Conservation (phyloP, 2,329 filamentous ascomycete genomes). For the Neurospora crassa region DNA sequence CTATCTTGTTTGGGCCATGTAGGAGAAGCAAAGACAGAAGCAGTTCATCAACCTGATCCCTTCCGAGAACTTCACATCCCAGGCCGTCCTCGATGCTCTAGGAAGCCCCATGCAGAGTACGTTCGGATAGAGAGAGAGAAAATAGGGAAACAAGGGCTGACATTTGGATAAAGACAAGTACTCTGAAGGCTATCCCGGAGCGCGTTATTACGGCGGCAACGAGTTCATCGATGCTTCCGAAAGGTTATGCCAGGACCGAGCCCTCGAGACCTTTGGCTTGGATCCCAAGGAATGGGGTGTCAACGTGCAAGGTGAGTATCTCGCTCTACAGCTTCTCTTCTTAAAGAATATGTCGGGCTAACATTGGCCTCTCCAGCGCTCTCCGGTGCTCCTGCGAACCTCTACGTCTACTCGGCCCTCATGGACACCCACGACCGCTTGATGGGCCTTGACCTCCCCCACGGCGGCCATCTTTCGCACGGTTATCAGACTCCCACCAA, state of each 20-base stretch:
- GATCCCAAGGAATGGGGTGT: conserved; percentile 88
- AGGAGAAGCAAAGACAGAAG: conserved; percentile 95
- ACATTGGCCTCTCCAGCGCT: conserved; percentile 46
- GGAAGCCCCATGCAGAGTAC: conserved; percentile 92
- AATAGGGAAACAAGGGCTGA: conserved; percentile 14
- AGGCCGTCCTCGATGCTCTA: conserved; percentile 82
- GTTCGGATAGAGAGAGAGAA: conserved; percentile 20
- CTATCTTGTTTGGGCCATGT: conserved; percentile 1
- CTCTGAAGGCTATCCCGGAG: conserved; percentile 94
- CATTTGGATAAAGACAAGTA: conserved; percentile 67
- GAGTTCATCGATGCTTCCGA: conserved; percentile 92
- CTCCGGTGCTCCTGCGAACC: conserved; percentile 64
- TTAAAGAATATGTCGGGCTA: neutral
- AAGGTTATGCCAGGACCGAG: conserved; percentile 79
- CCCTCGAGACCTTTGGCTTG: conserved; percentile 77
- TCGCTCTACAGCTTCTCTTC: conserved; percentile 1
- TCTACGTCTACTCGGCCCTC: conserved; percentile 91
- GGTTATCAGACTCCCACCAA: conserved; percentile 92
- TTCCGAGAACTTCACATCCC: conserved; percentile 91
- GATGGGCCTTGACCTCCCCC: conserved; percentile 94
- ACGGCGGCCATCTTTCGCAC: conserved; percentile 92
- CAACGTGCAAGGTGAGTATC: conserved; percentile 72
- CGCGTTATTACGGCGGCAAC: conserved; percentile 93
- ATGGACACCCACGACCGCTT: conserved; percentile 88
- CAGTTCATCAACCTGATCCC: conserved; percentile 98